phyloP scores from a whole-genome alignment of 2,329 filamentous ascomycete genomes.

The Sporothrix phasma region DNA sequence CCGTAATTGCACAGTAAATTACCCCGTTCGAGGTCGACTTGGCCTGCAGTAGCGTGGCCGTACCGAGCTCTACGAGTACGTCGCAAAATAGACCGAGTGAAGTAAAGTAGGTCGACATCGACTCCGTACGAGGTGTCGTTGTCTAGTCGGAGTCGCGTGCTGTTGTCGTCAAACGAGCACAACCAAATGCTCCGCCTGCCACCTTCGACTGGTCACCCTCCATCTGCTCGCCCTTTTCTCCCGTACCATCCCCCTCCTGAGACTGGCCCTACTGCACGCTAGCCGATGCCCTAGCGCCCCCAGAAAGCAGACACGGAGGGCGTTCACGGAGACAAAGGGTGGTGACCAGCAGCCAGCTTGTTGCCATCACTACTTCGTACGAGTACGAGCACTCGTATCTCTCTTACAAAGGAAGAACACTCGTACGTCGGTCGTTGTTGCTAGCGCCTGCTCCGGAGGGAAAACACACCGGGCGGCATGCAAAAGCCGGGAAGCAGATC shows the following conservation, averaged over 20 bases:
- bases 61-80: too few species aligned
- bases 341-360: too few species aligned
- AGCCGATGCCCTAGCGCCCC: neutral
- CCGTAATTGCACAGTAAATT: too few species aligned
- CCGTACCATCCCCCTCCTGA: neutral
- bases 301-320: neutral
- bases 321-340: neutral
- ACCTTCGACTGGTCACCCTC: neutral
- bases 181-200: neutral
- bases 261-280: neutral
- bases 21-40: neutral
- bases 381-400: too few species aligned
- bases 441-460: too few species aligned
- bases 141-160: too few species aligned
- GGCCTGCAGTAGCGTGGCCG: constrained; percentile 7
- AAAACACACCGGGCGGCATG: neutral
- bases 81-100: neutral
- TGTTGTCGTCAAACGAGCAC: too few species aligned
- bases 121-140: too few species aligned
- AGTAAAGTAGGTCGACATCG: neutral
- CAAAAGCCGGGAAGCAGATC: neutral
- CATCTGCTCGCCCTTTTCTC: neutral
- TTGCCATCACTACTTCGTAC: too few species aligned
- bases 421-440: too few species aligned
- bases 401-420: too few species aligned